A percentile compares a stretch with the other conserved stretches of the same genome.
Evolutionary conservation across 352 stramenopile species (phyloP).

Genomic region (Peronospora destructor): DNA sequence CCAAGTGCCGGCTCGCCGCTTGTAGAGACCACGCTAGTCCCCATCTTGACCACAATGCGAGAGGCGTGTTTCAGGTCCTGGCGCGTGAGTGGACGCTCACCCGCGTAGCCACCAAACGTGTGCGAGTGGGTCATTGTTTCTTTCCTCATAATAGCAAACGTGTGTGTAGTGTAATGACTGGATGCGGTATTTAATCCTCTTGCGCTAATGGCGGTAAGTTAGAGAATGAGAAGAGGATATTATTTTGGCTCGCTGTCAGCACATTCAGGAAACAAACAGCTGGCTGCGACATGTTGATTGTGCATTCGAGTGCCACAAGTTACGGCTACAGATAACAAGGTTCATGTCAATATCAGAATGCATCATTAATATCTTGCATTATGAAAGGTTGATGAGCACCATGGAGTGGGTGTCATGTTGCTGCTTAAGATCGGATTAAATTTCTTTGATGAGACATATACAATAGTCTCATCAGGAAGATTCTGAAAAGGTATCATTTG

Average conservation of each 20-base stretch:
- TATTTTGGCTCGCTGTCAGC: constrained; percentile 8
- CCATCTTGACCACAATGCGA: constrained; percentile 94
- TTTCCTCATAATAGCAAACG: constrained; percentile 32
- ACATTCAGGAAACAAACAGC: constrained; percentile 5
- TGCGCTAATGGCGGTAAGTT: too few relatives aligned
- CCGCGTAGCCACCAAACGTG: constrained; percentile 29
- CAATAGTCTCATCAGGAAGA: too few relatives aligned
- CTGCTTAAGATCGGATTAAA: too few relatives aligned
- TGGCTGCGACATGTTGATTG: constrained; percentile 15
- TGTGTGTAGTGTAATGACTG: background rate
- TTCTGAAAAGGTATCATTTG: too few relatives aligned
- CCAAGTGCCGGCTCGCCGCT: constrained; percentile 89
- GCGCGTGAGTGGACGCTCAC: constrained; percentile 49
- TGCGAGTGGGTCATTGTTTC: constrained; percentile 47
- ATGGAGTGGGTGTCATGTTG: too few relatives aligned
- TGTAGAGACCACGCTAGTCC: constrained; percentile 92
- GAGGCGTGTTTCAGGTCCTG: constrained; percentile 68
- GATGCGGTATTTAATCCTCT: too few relatives aligned
- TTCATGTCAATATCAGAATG: background rate
- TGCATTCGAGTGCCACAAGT: background rate
- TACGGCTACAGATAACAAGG: constrained; percentile 3
- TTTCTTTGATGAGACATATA: too few relatives aligned
- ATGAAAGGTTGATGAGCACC: too few relatives aligned
- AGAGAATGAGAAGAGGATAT: constrained; percentile 19
- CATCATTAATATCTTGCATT: too few relatives aligned